Conservation (phyloP, 768 basidiomycete species). For the Cystofilobasidium macerans region DNA sequence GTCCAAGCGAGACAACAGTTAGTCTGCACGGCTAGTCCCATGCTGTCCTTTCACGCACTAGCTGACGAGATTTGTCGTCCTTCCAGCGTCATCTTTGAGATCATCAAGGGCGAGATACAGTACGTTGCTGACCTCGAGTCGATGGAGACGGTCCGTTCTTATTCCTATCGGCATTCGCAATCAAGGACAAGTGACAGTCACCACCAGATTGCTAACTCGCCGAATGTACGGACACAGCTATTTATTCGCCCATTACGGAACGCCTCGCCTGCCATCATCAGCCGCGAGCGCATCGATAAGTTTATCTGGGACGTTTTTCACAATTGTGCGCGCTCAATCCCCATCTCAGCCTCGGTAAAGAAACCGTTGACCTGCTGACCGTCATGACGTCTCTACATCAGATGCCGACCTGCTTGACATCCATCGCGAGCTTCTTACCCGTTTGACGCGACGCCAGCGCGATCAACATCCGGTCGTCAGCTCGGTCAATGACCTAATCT, state of each 20-base stretch:
- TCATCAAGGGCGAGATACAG: constrained; percentile 91
- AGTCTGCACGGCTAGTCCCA: no score
- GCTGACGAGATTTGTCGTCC: not conserved
- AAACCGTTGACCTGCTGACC: no score
- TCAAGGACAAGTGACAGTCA: no score
- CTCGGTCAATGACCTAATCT: constrained; percentile 37
- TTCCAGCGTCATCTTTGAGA: constrained; percentile 76
- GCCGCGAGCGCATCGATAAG: constrained; percentile 26
- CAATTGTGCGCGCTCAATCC: constrained; percentile 2
- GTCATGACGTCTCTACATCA: not conserved
- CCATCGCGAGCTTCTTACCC: constrained; percentile 34
- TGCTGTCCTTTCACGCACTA: not conserved
- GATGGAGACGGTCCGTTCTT: constrained; percentile 55
- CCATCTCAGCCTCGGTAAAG: not conserved
- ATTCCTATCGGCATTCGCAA: constrained; percentile 6
- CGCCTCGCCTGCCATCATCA: constrained; percentile 60
- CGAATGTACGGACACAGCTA: constrained; percentile 49
- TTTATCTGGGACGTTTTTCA: constrained; percentile 23
- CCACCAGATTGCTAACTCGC: no score
- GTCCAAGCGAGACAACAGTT: constrained; percentile 78
- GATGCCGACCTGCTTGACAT: constrained; percentile 32
- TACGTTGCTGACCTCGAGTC: constrained; percentile 86
- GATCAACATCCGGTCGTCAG: constrained; percentile 39
- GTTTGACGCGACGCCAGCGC: constrained; percentile 35
- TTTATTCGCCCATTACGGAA: constrained; percentile 45